A percentile compares a stretch with the other conserved stretches of the same genome.
Evolutionary conservation across 129 eudicot species (phyloP).

Genomic region (Flaveria linearis): DNA sequence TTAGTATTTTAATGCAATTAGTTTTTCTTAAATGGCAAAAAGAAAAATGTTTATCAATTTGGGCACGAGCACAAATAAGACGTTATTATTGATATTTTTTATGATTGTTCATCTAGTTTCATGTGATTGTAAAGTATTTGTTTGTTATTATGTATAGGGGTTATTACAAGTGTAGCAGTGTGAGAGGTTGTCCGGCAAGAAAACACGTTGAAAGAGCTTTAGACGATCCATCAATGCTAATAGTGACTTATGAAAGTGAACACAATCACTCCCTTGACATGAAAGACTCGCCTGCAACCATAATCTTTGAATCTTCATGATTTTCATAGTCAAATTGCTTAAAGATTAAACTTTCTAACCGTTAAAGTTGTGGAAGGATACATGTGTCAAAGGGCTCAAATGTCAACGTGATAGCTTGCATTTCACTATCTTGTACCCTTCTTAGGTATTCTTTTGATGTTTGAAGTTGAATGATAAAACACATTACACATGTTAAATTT

Average conservation of each 20-base stretch:
- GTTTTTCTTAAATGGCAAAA: too few relatives aligned
- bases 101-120: not conserved
- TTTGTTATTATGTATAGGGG: conserved; percentile 48
- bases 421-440: conserved; percentile 32
- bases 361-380: conserved; percentile 29
- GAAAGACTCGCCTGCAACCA: conserved; percentile 58
- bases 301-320: conserved; percentile 89
- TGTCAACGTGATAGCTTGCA: conserved; percentile 43
- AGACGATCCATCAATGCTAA: conserved; percentile 88
- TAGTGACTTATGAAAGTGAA: conserved; percentile 92
- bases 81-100: not conserved
- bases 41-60: too few relatives aligned
- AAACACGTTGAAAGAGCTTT: conserved; percentile 91
- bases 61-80: too few relatives aligned
- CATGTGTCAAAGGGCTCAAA: conserved; percentile 17
- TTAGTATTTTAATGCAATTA: too few relatives aligned
- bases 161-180: conserved; percentile 92
- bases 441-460: conserved; percentile 29
- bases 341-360: conserved; percentile 17
- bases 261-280: conserved; percentile 70
- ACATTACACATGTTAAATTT: conserved; percentile 21
- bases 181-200: conserved; percentile 92
- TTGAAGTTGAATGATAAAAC: conserved; percentile 26
- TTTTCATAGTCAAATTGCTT: not conserved
- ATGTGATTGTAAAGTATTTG: not conserved